A percentile compares a stretch with the other conserved stretches of the same genome.
These are phyloP conservation scores for Circinella umbellata DNA, from an alignment of 371 early-diverging fungal genomes.

Conservation along the genomic window DNA sequence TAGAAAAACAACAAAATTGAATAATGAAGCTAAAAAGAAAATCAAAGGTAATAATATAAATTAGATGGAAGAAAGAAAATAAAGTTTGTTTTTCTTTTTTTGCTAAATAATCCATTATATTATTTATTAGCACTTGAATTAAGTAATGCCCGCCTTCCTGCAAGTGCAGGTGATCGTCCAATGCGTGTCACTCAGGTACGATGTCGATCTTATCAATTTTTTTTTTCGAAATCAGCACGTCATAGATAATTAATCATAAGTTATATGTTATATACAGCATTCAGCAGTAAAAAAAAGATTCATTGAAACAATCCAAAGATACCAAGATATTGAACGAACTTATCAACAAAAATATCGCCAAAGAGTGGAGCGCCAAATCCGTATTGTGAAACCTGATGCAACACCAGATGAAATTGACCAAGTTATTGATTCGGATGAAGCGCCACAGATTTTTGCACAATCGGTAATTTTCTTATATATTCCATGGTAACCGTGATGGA, in stretches of 20 bases:
- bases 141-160: constrained; percentile 53
- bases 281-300: constrained; percentile 80
- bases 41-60: constrained; percentile 53
- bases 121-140: constrained; percentile 61
- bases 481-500: no score
- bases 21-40: constrained; percentile 64
- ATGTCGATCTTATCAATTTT: not conserved
- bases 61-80: not conserved
- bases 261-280: constrained; percentile 46
- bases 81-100: not conserved
- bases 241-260: no score
- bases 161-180: constrained; percentile 60
- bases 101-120: constrained; percentile 12
- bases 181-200: constrained; percentile 72
- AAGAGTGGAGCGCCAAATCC: constrained; percentile 84
- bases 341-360: constrained; percentile 85
- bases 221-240: no score
- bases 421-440: constrained; percentile 75
- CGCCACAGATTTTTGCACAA: constrained; percentile 84
- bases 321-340: constrained; percentile 80
- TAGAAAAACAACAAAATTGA: constrained; percentile 66
- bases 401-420: constrained; percentile 82
- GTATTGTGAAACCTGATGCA: constrained; percentile 88
- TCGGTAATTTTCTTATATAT: constrained; percentile 54
- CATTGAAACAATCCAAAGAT: constrained; percentile 81